Evolutionary conservation across 2,329 filamentous ascomycete species (phyloP).

Genomic region (Trichoderma guizhouense): DNA sequence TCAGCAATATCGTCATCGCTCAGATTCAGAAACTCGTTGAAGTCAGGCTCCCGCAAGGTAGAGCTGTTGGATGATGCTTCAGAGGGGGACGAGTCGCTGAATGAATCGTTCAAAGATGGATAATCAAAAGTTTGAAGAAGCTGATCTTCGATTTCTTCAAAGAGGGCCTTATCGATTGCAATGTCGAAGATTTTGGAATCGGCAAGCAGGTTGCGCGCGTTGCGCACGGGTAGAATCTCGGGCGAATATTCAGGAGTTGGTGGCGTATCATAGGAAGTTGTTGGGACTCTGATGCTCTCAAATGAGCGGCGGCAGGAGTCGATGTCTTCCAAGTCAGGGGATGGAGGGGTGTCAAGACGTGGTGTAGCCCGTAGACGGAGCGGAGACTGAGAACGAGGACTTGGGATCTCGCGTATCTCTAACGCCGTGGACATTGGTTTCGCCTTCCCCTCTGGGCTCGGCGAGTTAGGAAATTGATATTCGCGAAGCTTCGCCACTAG

Average conservation of each 20-base stretch:
- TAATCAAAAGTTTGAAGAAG: conserved; percentile 27
- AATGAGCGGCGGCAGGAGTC: not conserved
- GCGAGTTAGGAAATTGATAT: conserved; percentile 38
- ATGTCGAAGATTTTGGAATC: conserved; percentile 29
- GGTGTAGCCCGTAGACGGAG: conserved; percentile 23
- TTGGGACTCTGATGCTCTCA: conserved; percentile 21
- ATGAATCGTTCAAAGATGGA: conserved; percentile 26
- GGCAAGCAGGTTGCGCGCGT: conserved; percentile 26
- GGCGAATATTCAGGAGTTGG: conserved; percentile 35
- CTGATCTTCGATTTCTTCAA: conserved; percentile 28
- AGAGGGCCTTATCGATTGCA: conserved; percentile 27
- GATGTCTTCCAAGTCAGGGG: conserved; percentile 30
- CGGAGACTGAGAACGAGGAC: conserved; percentile 27
- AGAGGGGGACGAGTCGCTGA: conserved; percentile 33
- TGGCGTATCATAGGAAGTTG: conserved; percentile 20
- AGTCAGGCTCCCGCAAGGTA: conserved; percentile 48
- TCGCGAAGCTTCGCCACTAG: conserved; percentile 33
- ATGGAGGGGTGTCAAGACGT: conserved; percentile 33
- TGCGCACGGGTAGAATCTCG: conserved; percentile 27
- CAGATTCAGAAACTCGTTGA: conserved; percentile 52
- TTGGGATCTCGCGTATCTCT: conserved; percentile 27
- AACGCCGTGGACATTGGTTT: conserved; percentile 26
- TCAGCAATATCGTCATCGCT: conserved; percentile 59
- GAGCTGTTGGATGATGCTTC: conserved; percentile 31
- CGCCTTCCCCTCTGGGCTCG: conserved; percentile 27